Evolutionary conservation across 352 stramenopile genomes (phyloP).

Genomic region (Phytophthora citrophthora): DNA sequence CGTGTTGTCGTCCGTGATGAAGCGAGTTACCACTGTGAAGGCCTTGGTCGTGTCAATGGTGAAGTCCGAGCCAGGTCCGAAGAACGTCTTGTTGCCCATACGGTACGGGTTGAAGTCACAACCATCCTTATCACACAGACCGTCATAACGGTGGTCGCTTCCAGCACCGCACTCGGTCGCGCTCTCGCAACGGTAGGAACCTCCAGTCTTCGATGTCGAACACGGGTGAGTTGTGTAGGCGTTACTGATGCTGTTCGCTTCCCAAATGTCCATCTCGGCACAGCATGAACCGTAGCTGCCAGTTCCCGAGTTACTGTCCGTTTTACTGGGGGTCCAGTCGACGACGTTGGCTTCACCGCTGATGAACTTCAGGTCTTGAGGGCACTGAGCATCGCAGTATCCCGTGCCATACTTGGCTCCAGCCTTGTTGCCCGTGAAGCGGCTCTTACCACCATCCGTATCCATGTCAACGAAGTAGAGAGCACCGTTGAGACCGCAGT

Average conservation of each 20-base stretch:
- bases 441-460: slow-evolving; percentile 45
- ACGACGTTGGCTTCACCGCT: slow-evolving; percentile 67
- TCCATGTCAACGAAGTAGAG: slow-evolving; percentile 79
- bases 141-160: slow-evolving; percentile 18
- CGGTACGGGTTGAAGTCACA: slow-evolving; percentile 38
- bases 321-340: slow-evolving; percentile 41
- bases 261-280: slow-evolving; percentile 67
- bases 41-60: slow-evolving; percentile 29
- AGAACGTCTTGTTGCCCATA: slow-evolving; percentile 40
- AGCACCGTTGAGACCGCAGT: slow-evolving; percentile 63
- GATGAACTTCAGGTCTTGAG: slow-evolving; percentile 73
- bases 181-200: slow-evolving; percentile 35
- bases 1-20: slow-evolving; percentile 31
- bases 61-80: slow-evolving; percentile 24
- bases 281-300: slow-evolving; percentile 66
- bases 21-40: slow-evolving; percentile 36
- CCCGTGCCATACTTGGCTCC: slow-evolving; percentile 35
- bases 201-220: slow-evolving; percentile 12
- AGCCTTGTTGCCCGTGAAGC: slow-evolving; percentile 23
- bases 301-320: slow-evolving; percentile 44
- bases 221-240: slow-evolving; percentile 58
- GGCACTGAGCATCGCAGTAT: slow-evolving; percentile 70
- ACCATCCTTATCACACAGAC: slow-evolving; percentile 35
- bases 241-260: slow-evolving; percentile 55
- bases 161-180: slow-evolving; percentile 16